phyloP scores from a whole-genome alignment of 345 rosid species.

The Rhizophora apiculata region DNA sequence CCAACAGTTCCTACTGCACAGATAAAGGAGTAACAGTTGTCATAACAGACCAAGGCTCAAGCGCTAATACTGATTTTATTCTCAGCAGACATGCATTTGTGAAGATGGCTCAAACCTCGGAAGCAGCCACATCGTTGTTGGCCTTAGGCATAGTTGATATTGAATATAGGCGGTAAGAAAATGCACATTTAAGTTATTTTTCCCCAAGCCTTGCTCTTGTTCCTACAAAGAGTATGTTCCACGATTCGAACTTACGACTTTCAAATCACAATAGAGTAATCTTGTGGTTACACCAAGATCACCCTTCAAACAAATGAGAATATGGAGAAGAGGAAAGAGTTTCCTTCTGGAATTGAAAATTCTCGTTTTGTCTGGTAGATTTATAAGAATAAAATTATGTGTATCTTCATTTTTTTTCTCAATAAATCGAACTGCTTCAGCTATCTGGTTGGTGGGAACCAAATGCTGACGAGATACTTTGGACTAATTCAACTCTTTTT shows the following conservation, averaged over 20 bases:
- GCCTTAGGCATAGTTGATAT: constrained; percentile 51
- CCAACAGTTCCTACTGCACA: constrained; percentile 45
- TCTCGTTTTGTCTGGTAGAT: no score
- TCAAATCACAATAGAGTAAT: no score
- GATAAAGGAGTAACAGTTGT: constrained; percentile 53
- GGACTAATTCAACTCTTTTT: constrained; percentile 15
- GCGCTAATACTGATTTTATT: constrained; percentile 52
- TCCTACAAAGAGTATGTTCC: no score
- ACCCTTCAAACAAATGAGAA: no score
- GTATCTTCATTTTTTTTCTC: constrained; percentile 2
- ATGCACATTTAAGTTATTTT: not conserved
- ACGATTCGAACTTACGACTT: no score
- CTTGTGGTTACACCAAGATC: no score
- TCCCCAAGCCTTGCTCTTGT: not conserved
- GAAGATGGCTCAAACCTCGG: constrained; percentile 53
- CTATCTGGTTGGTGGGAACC: not conserved
- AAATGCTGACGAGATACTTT: not conserved
- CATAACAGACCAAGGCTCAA: constrained; percentile 57
- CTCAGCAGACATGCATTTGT: constrained; percentile 52
- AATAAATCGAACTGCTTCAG: not conserved
- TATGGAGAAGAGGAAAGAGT: no score
- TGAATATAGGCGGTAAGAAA: constrained; percentile 58
- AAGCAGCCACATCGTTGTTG: constrained; percentile 43
- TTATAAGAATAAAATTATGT: no score
- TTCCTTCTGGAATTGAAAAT: not conserved